Conservation (phyloP, 139 green algal genomes). For the Coelastrella sp. region DNA sequence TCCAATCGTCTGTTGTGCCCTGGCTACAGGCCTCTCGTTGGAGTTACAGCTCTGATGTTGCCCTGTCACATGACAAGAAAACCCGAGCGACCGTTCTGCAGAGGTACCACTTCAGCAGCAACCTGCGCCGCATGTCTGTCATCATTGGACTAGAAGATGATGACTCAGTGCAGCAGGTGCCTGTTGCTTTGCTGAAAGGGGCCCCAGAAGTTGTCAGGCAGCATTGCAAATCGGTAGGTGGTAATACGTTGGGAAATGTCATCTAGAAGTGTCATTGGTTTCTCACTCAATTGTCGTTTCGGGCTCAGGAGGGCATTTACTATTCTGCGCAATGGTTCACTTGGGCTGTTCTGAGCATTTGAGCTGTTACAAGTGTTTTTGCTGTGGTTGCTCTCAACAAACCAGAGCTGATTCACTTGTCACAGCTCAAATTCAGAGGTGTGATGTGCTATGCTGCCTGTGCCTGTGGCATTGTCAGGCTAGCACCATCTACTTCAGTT, state of each 20-base stretch:
- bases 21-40: constrained; percentile 61
- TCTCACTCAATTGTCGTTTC: no score
- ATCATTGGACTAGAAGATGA: constrained; percentile 70
- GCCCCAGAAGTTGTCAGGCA: constrained; percentile 86
- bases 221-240: constrained; percentile 53
- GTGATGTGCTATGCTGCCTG: no score
- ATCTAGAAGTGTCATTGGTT: no score
- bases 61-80: constrained; percentile 51
- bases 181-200: constrained; percentile 82
- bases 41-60: constrained; percentile 55
- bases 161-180: background rate
- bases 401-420: no score
- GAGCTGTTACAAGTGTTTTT: no score
- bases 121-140: constrained; percentile 93
- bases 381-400: no score
- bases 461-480: background rate
- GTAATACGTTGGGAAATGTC: background rate
- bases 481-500: background rate
- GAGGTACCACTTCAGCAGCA: constrained; percentile 92
- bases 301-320: no score
- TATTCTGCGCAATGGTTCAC: no score
- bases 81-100: constrained; percentile 73
- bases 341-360: no score
- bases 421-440: no score
- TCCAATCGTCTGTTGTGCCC: background rate